phyloP scores from a whole-genome alignment of 2,329 filamentous ascomycete genomes.

The Fusarium luffae region DNA sequence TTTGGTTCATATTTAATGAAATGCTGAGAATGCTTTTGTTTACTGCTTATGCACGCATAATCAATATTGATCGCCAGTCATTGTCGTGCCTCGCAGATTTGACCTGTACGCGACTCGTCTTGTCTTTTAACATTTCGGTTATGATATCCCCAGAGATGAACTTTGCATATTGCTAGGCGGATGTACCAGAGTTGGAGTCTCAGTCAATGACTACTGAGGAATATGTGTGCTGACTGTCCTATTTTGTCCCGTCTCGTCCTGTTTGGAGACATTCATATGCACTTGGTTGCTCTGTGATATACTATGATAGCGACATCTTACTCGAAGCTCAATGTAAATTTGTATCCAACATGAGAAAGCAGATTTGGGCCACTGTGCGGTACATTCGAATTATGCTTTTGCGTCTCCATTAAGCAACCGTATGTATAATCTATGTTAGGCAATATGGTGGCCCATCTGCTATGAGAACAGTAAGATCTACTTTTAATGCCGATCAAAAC shows the following conservation, averaged over 20 bases:
- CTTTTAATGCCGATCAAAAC: constrained; percentile 16
- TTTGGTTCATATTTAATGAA: neutral
- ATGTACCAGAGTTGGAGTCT: neutral
- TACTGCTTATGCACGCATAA: neutral
- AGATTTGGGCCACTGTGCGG: neutral
- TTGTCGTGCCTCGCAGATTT: too few relatives aligned
- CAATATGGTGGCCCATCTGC: neutral
- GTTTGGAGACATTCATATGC: too few relatives aligned
- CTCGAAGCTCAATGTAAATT: neutral
- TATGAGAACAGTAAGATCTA: constrained; percentile 1
- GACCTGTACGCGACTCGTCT: neutral
- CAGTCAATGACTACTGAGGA: neutral
- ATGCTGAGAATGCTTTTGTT: neutral
- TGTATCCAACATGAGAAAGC: neutral
- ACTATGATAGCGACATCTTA: neutral
- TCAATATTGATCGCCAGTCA: neutral
- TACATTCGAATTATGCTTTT: neutral
- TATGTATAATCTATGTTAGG: neutral
- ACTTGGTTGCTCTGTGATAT: neutral
- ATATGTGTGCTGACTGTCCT: neutral
- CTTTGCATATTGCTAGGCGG: neutral
- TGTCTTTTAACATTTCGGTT: neutral
- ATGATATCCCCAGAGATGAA: neutral
- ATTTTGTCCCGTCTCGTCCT: neutral
- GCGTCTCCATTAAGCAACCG: neutral